Evolutionary conservation across 352 stramenopile species (phyloP).

Genomic region (Heterotrichella gracilis): DNA sequence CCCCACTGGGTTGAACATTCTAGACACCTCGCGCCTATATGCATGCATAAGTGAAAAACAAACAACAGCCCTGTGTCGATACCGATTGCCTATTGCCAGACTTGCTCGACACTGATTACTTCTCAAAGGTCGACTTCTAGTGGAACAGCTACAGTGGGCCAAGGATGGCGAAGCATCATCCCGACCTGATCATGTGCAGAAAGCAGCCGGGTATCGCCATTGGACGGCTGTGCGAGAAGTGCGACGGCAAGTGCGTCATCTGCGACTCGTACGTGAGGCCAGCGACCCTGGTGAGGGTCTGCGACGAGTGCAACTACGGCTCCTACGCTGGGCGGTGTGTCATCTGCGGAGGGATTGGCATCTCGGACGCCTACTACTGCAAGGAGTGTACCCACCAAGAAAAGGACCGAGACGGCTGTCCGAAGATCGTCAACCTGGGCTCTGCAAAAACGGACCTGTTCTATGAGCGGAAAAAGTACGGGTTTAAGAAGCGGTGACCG

Average conservation of each 20-base stretch:
- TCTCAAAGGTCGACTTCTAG: no score
- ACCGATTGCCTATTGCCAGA: no score
- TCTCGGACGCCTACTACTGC: constrained; percentile 98
- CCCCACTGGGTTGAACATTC: no score
- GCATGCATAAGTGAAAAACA: no score
- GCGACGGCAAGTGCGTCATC: constrained; percentile 93
- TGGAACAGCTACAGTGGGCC: no score
- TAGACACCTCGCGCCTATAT: no score
- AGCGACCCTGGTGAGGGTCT: constrained; percentile 77
- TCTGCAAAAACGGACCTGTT: constrained; percentile 62
- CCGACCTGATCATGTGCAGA: constrained; percentile 96
- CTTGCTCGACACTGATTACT: no score
- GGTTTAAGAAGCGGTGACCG: constrained; percentile 58
- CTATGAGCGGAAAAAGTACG: constrained; percentile 94
- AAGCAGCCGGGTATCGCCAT: constrained; percentile 86
- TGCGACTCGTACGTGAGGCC: constrained; percentile 96
- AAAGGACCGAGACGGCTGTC: constrained; percentile 80
- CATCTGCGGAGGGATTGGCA: constrained; percentile 73
- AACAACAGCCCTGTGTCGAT: no score
- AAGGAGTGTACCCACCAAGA: constrained; percentile 81
- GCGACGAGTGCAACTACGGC: constrained; percentile 99
- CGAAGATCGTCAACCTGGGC: constrained; percentile 91
- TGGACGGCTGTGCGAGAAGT: constrained; percentile 86
- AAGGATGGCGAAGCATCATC: constrained; percentile 93
- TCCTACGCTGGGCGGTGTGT: constrained; percentile 68